Evolutionary conservation across 2,329 filamentous ascomycete genomes (phyloP), one percentile per base, ranked within the genome.

Genomic region (Endocalyx cinctus): DNA sequence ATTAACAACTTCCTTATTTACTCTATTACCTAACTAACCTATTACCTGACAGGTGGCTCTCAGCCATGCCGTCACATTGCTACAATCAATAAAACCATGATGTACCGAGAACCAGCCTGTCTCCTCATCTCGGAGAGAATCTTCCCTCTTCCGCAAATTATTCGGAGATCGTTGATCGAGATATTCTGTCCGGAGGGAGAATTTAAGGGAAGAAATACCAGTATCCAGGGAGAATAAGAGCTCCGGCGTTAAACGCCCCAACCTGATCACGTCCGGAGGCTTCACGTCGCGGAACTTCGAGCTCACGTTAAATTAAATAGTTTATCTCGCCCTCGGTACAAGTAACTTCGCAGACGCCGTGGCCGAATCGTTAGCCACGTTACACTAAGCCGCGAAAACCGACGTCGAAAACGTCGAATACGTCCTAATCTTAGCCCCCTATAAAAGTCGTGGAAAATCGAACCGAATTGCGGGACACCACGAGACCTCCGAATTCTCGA

Each of bases 101-200:
- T 11, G 6, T 30, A 30, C 16, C 28, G 28, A 15, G 28, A 30
- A 17, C 28, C 28, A 6, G 28, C 28, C 16, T 30, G 28, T 18
- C 28, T 30, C 17, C 16, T 30, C n/a, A 17, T 30, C n/a, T 30
- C 28, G 11, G 11, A 30, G 17, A 30, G 28, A 30, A 30, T 30
- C 28, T 11, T 18, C 10, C 28, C 28, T 6, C 28, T 30, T 18
- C 28, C 28, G 10, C 16, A 30, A 17, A 6, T 18, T 17, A 30
- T 30, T 17, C 28, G 28, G 8, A 13, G 10, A 17, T 30, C 28
- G 28, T 18, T 30, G 11, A 18, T 30, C 11, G 28, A 30, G 12
- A 13, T 16, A 16, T 30, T 30, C 28, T 30, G 28, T 18, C 28
- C 28, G 6, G 11, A n/a, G n/a, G n/a, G n/a, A 16, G 6, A 17